Base-by-base conservation (phyloP, 306 rosid genomes). In the Quercus rubra region DNA sequence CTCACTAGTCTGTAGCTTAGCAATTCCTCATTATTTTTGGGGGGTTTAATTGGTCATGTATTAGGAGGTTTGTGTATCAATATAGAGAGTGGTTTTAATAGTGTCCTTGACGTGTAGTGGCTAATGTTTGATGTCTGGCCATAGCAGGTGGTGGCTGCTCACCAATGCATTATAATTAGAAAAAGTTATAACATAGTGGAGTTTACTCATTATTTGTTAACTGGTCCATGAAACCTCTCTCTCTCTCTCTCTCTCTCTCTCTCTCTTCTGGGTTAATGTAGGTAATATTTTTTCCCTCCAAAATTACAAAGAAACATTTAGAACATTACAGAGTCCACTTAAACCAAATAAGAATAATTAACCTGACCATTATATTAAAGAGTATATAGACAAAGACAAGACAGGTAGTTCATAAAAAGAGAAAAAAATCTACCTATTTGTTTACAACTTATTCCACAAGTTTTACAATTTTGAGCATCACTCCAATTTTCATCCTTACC, bases 1-100 rank as follows among this genome's bases (percentile, higher is more conserved):
- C 46, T 77, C 58, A 43, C 82, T 54, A 59, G 18, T 78, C 69
- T 72, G 68, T 27, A n/a, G 77, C 64, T 68, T 75, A 67, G 41
- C 81, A 74, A 15, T 46, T 41, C 54, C 23, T 58, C 27, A 46
- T 38, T 38, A 6, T 38, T 38, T 38, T 38, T 38, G 10, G 9
- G 43, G 10, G 43, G 43, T 10, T 7, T 58, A 46, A 28, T 30
- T 52, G 78, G 55, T 75, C 46, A 38, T 38, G 46, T 11, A 38
- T 38, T 8, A 38, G 46, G 46, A 38, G 11, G 46, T 38, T 49
- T 76, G 51, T 67, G 52, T 67, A 67, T 67, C 17, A 33, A 33
- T 67, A 31, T 67, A 21, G 52, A 67, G 20, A 67, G 0, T n/a
- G 15, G 51, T 67, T 38, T 38, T 38, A 38, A 33, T 67, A 67